Evolutionary conservation across 352 stramenopile species (phyloP), one percentile per base, ranked within the genome.

Genomic region (Phytophthora multivora): DNA sequence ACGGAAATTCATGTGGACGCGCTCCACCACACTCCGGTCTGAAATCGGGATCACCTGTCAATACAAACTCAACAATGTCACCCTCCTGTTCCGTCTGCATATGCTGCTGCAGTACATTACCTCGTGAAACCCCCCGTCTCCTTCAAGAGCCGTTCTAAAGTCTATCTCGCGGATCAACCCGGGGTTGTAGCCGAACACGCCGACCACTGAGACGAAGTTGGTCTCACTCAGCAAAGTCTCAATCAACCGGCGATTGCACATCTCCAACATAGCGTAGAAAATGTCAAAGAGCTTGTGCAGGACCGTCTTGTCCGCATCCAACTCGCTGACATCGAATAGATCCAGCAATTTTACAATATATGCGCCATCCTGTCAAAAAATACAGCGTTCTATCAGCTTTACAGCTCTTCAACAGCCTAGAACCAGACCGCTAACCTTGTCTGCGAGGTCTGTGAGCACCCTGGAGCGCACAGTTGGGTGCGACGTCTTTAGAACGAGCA

Each of bases 1-100:
- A 35, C 86, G 86, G 51, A 88, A 95, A 66, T 95, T 95, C 66
- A 90, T 81, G 53, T 95, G 86, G 16, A 93, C 78, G 18, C 82
- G 81, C n/a, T 80, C 67, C 26, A 87, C 64, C n/a, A 95, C 76
- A 33, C 33, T 57, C 0, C 35, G 56, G 40, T 95, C 84, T 18
- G 69, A 62, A 66, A 95, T 91, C 0, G 80, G 70, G 21, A 95
- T 82, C 39, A 95, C 80, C 79, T 90, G 50, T 40, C 26, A 60
- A 31, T 38, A 45, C 5, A 19, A 51, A 55, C 9, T n/a, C 46
- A 46, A 15, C 38, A 25, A 19, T 30, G 13, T 64, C 28, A 38
- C 25, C 31, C 4, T 10, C n/a, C 16, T 15, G n/a, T 47, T 58
- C 26, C 23, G 21, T 38, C 13, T 36, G 31, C 23, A 25, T 26